A percentile compares a stretch with the other conserved stretches of the same genome.
phyloP scores from a whole-genome alignment of 140 eudicot species.

The Bidens hawaiensis region DNA sequence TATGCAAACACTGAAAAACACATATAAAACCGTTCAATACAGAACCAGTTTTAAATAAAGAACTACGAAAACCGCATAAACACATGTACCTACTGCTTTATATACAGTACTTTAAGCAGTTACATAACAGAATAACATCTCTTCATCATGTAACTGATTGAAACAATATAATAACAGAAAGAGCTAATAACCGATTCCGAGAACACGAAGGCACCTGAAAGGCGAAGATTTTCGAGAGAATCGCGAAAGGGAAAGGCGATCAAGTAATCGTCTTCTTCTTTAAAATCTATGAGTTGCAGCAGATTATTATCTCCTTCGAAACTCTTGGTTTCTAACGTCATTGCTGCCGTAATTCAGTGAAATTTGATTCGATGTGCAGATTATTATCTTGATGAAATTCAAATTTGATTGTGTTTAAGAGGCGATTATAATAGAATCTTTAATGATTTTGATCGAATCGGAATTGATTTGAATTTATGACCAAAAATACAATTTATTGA shows the following conservation, averaged over 20 bases:
- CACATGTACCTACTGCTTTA: neutral
- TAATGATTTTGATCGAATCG: neutral
- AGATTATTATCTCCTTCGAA: constrained; percentile 39
- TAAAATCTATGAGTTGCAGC: constrained; percentile 36
- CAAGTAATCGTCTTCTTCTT: constrained; percentile 43
- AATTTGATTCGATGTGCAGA: neutral
- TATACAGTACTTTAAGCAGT: too few species aligned
- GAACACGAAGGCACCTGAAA: constrained; percentile 33
- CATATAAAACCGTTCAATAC: neutral
- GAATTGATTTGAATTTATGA: neutral
- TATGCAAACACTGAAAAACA: too few species aligned
- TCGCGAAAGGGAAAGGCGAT: constrained; percentile 41
- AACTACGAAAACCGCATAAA: neutral
- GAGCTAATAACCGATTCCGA: neutral
- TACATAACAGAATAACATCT: too few species aligned
- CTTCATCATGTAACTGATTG: neutral
- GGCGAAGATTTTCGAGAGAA: constrained; percentile 46
- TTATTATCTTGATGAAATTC: neutral
- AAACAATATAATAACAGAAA: neutral
- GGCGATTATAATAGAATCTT: neutral
- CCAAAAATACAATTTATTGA: neutral
- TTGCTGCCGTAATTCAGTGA: neutral
- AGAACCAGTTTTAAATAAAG: neutral
- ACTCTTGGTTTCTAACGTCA: neutral
- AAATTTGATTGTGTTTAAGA: neutral